Evolutionary conservation across 306 rosid species (phyloP).

Genomic region (Lithocarpus polystachyus): DNA sequence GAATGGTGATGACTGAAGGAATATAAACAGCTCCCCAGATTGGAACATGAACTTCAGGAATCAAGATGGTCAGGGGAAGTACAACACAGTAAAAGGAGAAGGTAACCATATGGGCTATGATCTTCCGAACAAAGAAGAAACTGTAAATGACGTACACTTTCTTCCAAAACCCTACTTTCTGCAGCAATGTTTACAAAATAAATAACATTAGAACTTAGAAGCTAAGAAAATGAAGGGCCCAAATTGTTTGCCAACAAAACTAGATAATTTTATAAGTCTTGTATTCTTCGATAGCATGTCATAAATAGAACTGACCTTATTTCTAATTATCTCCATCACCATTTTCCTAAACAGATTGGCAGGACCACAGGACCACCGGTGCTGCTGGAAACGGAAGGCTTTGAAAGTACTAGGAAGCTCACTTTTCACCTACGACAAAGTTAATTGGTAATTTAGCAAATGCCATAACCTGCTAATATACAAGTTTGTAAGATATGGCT

Average conservation of each 20-base stretch:
- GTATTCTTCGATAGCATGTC: background rate
- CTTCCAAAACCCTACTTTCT: constrained; percentile 93
- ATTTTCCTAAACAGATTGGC: constrained; percentile 96
- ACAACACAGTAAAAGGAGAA: constrained; percentile 92
- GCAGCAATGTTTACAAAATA: constrained; percentile 21
- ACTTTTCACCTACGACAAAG: constrained; percentile 66
- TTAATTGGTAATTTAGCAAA: background rate
- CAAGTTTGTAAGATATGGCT: background rate
- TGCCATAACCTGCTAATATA: background rate
- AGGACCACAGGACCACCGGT: constrained; percentile 98
- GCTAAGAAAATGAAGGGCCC: background rate
- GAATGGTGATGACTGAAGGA: constrained; percentile 93
- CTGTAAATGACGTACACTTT: constrained; percentile 93
- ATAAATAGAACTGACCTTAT: constrained; percentile 51
- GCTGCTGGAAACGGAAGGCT: constrained; percentile 99
- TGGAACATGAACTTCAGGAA: constrained; percentile 95
- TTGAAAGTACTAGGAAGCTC: constrained; percentile 98
- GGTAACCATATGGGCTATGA: constrained; percentile 94
- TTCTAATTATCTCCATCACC: constrained; percentile 85
- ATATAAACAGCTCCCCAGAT: constrained; percentile 99
- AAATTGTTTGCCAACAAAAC: background rate
- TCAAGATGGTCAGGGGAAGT: constrained; percentile 89
- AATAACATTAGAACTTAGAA: constrained; percentile 1
- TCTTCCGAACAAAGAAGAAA: constrained; percentile 92
- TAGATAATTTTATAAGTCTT: background rate